Conservation (phyloP, 2,329 filamentous ascomycete genomes). For the Penicillium sp. region DNA sequence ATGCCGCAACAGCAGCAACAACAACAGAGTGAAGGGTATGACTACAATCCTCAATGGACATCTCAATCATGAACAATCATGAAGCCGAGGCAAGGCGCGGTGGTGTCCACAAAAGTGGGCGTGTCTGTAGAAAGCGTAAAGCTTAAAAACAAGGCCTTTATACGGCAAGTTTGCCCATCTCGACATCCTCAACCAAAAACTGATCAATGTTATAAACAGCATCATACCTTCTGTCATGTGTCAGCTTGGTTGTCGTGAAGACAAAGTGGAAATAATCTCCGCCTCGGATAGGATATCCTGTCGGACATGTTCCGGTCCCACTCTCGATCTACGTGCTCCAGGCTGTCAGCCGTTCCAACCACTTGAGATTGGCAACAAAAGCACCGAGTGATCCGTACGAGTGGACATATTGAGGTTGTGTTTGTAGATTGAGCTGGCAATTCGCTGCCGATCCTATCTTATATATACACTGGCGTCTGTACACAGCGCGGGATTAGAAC, state of each 20-base stretch:
- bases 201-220: not conserved
- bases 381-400: too few species aligned
- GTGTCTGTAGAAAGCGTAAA: not conserved
- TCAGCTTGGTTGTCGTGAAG: not conserved
- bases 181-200: not conserved
- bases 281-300: not conserved
- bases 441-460: not conserved
- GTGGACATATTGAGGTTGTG: not conserved
- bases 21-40: conserved; percentile 16
- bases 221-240: not conserved
- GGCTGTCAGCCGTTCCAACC: not conserved
- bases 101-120: not conserved
- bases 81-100: too few species aligned
- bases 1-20: not conserved
- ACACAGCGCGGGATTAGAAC: not conserved
- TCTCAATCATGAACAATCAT: conserved; percentile 9
- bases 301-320: not conserved
- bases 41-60: conserved; percentile 13
- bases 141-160: not conserved
- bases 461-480: not conserved
- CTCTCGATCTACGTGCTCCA: not conserved
- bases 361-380: not conserved
- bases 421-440: not conserved
- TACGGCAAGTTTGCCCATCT: not conserved
- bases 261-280: not conserved